These are phyloP conservation scores for Tulasnella calospora DNA, from an alignment of 768 basidiomycete species.

Conservation along the genomic window DNA sequence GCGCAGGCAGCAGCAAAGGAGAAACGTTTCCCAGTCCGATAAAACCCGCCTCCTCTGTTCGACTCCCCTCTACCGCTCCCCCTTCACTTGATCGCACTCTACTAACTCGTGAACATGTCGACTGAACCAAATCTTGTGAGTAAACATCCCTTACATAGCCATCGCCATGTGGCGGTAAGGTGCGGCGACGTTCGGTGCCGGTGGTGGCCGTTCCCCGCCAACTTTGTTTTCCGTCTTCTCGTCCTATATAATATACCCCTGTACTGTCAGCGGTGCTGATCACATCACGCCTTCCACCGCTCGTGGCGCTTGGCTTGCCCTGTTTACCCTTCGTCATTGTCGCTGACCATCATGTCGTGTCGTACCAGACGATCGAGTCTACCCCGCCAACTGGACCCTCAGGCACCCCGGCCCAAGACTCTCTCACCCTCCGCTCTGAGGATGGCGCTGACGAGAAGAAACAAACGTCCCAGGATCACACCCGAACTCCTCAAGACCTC, in stretches of 20 bases:
- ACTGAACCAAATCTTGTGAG: background rate
- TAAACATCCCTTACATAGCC: background rate
- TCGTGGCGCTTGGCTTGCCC: background rate
- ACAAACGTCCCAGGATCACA: background rate
- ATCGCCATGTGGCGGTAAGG: background rate
- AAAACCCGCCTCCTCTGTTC: no score
- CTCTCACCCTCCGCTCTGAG: background rate
- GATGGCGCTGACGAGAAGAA: constrained; percentile 5
- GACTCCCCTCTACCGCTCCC: no score
- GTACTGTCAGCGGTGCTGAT: background rate
- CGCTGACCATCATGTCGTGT: background rate
- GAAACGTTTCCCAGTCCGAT: no score
- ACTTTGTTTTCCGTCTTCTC: background rate
- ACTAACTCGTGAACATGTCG: background rate
- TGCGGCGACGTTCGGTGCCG: background rate
- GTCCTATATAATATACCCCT: background rate
- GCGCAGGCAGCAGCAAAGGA: no score
- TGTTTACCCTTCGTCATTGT: background rate
- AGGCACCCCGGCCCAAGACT: background rate
- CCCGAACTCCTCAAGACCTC: no score
- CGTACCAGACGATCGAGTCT: background rate
- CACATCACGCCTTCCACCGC: no score
- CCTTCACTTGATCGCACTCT: no score
- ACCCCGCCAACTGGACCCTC: background rate
- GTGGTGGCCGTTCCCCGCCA: background rate